Base-by-base conservation (phyloP, 2,329 filamentous ascomycete species). In the Emergomyces orientalis region DNA sequence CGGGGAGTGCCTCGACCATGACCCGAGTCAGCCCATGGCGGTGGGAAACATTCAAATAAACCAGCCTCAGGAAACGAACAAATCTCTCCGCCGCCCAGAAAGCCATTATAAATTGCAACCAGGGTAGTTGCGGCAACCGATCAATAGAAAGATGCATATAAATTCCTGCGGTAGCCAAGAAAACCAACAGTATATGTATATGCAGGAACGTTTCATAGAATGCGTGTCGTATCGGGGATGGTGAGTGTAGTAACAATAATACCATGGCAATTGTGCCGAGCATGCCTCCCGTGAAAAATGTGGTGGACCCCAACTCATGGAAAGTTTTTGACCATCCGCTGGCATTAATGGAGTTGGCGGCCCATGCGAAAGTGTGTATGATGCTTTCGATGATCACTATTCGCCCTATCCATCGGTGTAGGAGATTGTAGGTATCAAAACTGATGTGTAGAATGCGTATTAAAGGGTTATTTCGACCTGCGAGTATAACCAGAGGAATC, bases 361-460 rank as follows among this genome's bases (percentile, higher is more conserved):
- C 79, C 92, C 93, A 99, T 43, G 87, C 85, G 30, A 82, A 68
- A 9, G 88, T 89, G 75, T 96, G 91, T 9, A 88, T 79, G 59
- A 91, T 69, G 19, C 84, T 77, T 73, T 94, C 88, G 3, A 88
- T 61, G n/a, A 89, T 84, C 32, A 90, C 84, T 52, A 92, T 84
- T 32, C 90, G 84, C 34, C 89, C 90, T 65, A 90, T 84, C 89
- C 90, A 95, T 67, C 90, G 84, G 74, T 95, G 90, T 59, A 94
- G 79, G 9, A 94, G 86, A 74, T 97, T 97, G 82, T 95, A 97
- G 0, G 92, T 96, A 75, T 97, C 94, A 77, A 97, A 99, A 74
- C 90, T 93, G 73, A 97, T 88, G 69, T 88, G 85, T 63, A 97
- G 82, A 41, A 95, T 75, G 3, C 81, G 75, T 71, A 97, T 97